Evolutionary conservation across 352 stramenopile genomes (phyloP).

Genomic region (Globisporangium yorkense): DNA sequence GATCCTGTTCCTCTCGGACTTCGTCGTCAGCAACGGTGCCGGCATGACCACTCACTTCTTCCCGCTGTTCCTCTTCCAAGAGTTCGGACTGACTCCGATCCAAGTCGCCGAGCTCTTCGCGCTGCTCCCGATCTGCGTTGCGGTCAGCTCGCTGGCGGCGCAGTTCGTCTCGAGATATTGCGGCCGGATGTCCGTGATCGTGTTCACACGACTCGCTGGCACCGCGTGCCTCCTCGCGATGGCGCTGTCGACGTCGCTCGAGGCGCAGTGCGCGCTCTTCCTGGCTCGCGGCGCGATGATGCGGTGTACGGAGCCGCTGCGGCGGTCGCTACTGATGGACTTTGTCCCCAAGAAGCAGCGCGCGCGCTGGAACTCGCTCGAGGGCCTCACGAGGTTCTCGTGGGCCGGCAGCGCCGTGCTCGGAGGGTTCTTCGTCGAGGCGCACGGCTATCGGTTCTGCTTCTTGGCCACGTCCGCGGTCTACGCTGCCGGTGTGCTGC

Average conservation of each 20-base stretch:
- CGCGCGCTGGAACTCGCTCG: conserved; percentile 65
- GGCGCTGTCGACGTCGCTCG: conserved; percentile 22
- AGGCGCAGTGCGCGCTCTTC: conserved; percentile 42
- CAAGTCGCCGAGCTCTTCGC: conserved; percentile 53
- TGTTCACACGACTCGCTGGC: conserved; percentile 30
- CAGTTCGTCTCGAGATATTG: conserved; percentile 30
- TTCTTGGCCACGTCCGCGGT: conserved; percentile 47
- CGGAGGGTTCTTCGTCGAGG: conserved; percentile 51
- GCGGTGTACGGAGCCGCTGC: conserved; percentile 53
- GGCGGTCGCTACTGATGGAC: conserved; percentile 72
- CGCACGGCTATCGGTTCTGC: conserved; percentile 58
- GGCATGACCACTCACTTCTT: conserved; percentile 58
- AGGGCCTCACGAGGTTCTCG: conserved; percentile 54
- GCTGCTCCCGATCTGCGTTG: conserved; percentile 40
- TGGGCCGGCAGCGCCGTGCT: conserved; percentile 64
- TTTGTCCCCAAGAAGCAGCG: conserved; percentile 55
- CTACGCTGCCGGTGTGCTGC: conserved; percentile 31
- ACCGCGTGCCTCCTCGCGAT: conserved; percentile 44
- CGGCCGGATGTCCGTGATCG: conserved; percentile 55
- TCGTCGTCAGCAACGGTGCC: conserved; percentile 59
- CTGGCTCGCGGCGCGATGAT: conserved; percentile 47
- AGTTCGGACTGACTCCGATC: conserved; percentile 49
- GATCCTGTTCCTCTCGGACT: conserved; percentile 59
- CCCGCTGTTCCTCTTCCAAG: conserved; percentile 56
- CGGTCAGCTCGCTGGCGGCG: conserved; percentile 31